A percentile compares a stretch with the other conserved stretches of the same genome.
Evolutionary conservation across 1,139 yeast species (phyloP).

Genomic region (Trichomonascaceae sp.): DNA sequence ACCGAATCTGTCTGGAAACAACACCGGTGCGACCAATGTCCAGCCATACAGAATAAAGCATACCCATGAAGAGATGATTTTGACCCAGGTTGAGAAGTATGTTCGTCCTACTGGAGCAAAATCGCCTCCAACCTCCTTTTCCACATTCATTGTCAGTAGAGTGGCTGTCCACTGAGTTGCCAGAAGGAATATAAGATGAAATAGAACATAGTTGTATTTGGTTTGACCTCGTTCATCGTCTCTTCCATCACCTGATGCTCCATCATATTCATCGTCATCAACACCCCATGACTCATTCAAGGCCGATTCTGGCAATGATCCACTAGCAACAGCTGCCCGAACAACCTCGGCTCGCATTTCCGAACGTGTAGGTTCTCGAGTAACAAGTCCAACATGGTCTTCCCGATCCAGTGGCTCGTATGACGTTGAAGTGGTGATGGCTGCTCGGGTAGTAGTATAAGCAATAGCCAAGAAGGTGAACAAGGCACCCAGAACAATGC

Average conservation of each 20-base stretch:
- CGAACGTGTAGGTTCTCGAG: conserved; percentile 57
- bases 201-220: conserved; percentile 79
- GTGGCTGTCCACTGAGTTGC: conserved; percentile 98
- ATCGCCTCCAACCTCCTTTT: conserved; percentile 76
- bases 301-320: conserved; percentile 90
- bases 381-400: conserved; percentile 26
- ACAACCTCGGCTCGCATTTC: conserved; percentile 86
- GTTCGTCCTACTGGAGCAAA: conserved; percentile 97
- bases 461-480: conserved; percentile 95
- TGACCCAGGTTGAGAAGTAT: conserved; percentile 91
- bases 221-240: conserved; percentile 66
- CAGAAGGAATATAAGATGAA: conserved; percentile 84
- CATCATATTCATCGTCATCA: conserved; percentile 37
- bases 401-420: conserved; percentile 34
- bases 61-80: conserved; percentile 86
- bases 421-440: conserved; percentile 40
- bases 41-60: conserved; percentile 82
- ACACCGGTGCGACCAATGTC: conserved; percentile 85
- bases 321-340: conserved; percentile 90
- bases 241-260: conserved; percentile 27
- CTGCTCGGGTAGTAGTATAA: conserved; percentile 95
- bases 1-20: conserved; percentile 79
- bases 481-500: conserved; percentile 83
- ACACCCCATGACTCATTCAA: conserved; percentile 58
- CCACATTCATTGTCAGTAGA: conserved; percentile 82